Evolutionary conservation across 2,329 filamentous ascomycete species (phyloP).

Genomic region (Fusarium transvaalense): DNA sequence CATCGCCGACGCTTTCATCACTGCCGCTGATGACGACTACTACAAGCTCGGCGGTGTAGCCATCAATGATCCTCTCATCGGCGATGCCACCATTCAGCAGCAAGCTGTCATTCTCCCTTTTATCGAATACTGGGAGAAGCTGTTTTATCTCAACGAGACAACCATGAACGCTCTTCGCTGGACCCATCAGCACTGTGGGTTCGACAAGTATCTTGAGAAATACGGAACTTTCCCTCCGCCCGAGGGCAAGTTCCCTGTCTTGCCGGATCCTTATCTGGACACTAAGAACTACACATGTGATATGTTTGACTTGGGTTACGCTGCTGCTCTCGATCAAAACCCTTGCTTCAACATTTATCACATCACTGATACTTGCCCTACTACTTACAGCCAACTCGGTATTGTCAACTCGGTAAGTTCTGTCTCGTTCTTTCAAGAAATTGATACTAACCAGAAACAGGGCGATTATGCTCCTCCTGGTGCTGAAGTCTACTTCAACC

Average conservation of each 20-base stretch:
- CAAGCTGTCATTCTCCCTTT: slow-evolving; percentile 67
- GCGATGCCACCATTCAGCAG: slow-evolving; percentile 60
- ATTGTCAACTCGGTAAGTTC: slow-evolving; percentile 68
- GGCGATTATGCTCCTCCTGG: slow-evolving; percentile 73
- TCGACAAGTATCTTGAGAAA: slow-evolving; percentile 68
- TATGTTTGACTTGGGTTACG: slow-evolving; percentile 67
- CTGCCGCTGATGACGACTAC: slow-evolving; percentile 72
- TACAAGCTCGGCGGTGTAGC: slow-evolving; percentile 77
- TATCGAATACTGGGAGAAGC: slow-evolving; percentile 69
- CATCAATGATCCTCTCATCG: slow-evolving; percentile 78
- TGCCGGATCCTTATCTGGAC: slow-evolving; percentile 47
- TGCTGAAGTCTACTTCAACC: slow-evolving; percentile 76
- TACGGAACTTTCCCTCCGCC: slow-evolving; percentile 77
- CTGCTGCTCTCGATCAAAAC: slow-evolving; percentile 70
- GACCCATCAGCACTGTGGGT: slow-evolving; percentile 70
- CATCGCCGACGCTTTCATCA: slow-evolving; percentile 79
- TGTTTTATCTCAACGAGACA: slow-evolving; percentile 74
- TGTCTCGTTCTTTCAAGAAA: accelerated
- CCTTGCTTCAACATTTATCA: slow-evolving; percentile 86
- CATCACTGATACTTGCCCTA: slow-evolving; percentile 77
- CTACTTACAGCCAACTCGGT: slow-evolving; percentile 76
- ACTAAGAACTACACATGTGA: slow-evolving; percentile 63
- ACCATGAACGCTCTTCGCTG: slow-evolving; percentile 65
- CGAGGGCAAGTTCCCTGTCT: slow-evolving; percentile 66
- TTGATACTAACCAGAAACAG: slow-evolving; percentile 26